Evolutionary conservation across 108 stramenopile genomes (phyloP), one percentile per base, ranked within the genome.

Genomic region (Mediolabrus comicus): DNA sequence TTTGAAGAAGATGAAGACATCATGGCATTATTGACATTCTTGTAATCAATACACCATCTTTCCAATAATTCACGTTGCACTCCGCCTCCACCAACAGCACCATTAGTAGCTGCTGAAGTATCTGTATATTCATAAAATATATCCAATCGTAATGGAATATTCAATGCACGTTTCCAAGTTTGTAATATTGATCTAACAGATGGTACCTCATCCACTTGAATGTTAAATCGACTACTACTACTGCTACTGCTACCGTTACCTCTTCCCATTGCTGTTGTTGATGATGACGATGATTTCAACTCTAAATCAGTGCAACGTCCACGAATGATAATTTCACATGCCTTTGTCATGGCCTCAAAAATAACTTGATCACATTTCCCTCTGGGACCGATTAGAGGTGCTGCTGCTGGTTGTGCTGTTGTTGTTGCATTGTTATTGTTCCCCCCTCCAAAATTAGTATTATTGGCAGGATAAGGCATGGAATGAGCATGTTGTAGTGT

Each of bases 321-420:
- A 3, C 75, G 74, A 25, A 94, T 90, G 19, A 88, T 75, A 43
- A 94, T 91, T 78, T 94, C 92, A 55, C 83, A 84, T 0, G 87
- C 90, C 56, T 94, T 94, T 62, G 84, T 82, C 53, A 94, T 89
- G 46, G 92, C 92, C 69, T 94, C 92, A 63, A 82, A 91, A 19
- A 94, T 79, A n/a, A 94, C 90, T 75, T 94, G 90, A 78, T 94
- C 90, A 60, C 92, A 94, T 80, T 91, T 88, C 25, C 86, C 72
- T 11, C 88, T 69, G 1, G 92, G 90, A 19, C 31, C 63, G 11
- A 33, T 33, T 36, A 22, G 9, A 51, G 51, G 16, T 49, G 63
- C n/a, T 52, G 63, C 29, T n/a, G 59, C 34, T 36, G 53, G 46
- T 19, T 26, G 17, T 57, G 53, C 1, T 38, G 57, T 27, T 49